A percentile compares a stretch with the other conserved stretches of the same genome.
These are phyloP conservation scores for Monosporascus sp. DNA, from an alignment of 2,329 filamentous ascomycete species.

Conservation along the genomic window DNA sequence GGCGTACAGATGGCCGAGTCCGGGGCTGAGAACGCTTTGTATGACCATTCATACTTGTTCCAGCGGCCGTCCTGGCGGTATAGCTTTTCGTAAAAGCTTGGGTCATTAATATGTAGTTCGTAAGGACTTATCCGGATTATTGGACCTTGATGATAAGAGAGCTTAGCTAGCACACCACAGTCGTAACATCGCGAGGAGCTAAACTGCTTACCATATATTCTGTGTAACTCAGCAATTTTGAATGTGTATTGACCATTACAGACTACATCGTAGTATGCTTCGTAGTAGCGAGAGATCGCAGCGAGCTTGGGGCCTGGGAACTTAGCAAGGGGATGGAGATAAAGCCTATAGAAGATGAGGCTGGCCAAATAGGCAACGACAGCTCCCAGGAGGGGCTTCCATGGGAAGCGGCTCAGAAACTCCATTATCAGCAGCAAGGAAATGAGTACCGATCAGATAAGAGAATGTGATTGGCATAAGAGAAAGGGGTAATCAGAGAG, in stretches of 20 bases:
- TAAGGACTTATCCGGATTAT: slow-evolving; percentile 9
- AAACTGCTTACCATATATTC: slow-evolving; percentile 5
- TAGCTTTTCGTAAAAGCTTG: slow-evolving; percentile 8
- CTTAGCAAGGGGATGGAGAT: too few species aligned
- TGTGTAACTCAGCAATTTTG: slow-evolving; percentile 8
- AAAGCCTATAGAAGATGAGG: too few species aligned
- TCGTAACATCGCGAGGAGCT: too few species aligned
- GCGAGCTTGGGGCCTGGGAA: too few species aligned
- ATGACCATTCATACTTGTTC: slow-evolving; percentile 9
- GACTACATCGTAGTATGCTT: slow-evolving; percentile 8
- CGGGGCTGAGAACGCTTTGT: slow-evolving; percentile 5
- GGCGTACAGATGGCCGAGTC: slow-evolving; percentile 2
- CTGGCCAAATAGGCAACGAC: too few species aligned
- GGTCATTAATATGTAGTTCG: slow-evolving; percentile 9
- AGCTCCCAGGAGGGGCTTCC: too few species aligned
- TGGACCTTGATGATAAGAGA: slow-evolving; percentile 1
- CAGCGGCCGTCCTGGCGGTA: slow-evolving; percentile 10
- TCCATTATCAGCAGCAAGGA: too few species aligned
- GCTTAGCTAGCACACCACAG: too few species aligned
- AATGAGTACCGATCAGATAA: too few species aligned
- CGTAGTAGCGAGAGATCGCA: slow-evolving; percentile 1
- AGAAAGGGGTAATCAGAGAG: too few species aligned
- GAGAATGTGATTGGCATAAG: too few species aligned
- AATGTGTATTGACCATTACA: slow-evolving; percentile 8
- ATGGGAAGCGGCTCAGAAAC: too few species aligned